Evolutionary conservation across 1,284 basidiomycete species (phyloP).

Genomic region (Microbotryum scabiosae): DNA sequence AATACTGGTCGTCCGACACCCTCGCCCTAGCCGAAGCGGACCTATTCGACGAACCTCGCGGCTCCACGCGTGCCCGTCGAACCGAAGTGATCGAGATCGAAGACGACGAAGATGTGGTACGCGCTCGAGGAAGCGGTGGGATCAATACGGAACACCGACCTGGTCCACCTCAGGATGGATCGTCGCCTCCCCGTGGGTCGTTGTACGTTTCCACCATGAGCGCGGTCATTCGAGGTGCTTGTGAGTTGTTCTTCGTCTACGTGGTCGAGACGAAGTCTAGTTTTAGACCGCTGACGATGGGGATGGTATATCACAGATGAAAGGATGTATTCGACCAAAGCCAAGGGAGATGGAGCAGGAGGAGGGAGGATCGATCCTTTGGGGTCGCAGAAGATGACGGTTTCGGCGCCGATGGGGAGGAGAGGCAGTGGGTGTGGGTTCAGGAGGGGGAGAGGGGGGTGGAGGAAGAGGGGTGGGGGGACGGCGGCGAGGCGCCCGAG

Average conservation of each 20-base stretch:
- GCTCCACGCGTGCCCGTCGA: no score
- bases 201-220: conserved; percentile 16
- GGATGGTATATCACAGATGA: not conserved
- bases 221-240: conserved; percentile 7
- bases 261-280: not conserved
- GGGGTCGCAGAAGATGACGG: conserved; percentile 3
- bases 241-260: conserved; percentile 2
- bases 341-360: not conserved
- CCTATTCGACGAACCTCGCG: not conserved
- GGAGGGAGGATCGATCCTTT: conserved; percentile 1
- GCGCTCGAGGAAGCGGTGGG: not conserved
- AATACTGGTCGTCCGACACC: not conserved
- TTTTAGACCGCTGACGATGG: no score
- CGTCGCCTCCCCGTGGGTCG: conserved; percentile 9
- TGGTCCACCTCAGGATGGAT: conserved; percentile 16
- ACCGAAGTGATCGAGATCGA: conserved; percentile 1
- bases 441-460: not conserved
- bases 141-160: conserved; percentile 3
- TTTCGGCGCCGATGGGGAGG: not conserved
- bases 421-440: conserved; percentile 2
- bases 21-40: not conserved
- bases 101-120: conserved; percentile 12
- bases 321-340: not conserved
- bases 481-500: no score
- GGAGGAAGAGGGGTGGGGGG: not conserved